phyloP scores from a whole-genome alignment of 371 early-diverging fungal species.

The Syncephalastrum sp. region DNA sequence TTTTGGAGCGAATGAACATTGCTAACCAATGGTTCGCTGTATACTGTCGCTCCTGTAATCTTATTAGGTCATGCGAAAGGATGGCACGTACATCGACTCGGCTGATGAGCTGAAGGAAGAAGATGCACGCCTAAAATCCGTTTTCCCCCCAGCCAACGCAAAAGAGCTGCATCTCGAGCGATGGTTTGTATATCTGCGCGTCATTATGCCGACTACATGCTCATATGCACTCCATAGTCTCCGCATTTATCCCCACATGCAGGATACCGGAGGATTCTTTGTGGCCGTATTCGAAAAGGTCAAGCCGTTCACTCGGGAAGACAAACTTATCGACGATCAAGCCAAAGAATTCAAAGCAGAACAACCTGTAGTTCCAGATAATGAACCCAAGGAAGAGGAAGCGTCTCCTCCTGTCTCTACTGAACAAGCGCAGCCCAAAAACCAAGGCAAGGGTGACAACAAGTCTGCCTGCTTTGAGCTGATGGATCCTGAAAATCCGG shows the following conservation, averaged over 20 bases:
- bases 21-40: not conserved
- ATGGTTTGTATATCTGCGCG: conserved; percentile 50
- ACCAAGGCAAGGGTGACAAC: too few relatives aligned
- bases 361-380: too few relatives aligned
- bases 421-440: too few relatives aligned
- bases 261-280: conserved; percentile 99
- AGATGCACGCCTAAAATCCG: conserved; percentile 44
- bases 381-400: too few relatives aligned
- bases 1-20: not conserved
- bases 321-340: too few relatives aligned
- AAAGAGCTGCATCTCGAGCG: conserved; percentile 71
- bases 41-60: conserved; percentile 11
- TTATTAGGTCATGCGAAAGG: conserved; percentile 48
- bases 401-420: too few relatives aligned
- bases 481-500: conserved; percentile 52
- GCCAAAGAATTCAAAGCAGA: too few relatives aligned
- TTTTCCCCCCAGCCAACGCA: conserved; percentile 81
- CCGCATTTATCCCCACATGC: conserved; percentile 94
- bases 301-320: conserved; percentile 24
- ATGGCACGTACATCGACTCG: conserved; percentile 54
- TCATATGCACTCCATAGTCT: conserved; percentile 43
- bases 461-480: conserved; percentile 69
- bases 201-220: conserved; percentile 7
- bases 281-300: conserved; percentile 95
- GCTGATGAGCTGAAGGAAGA: conserved; percentile 52